Base-by-base conservation (phyloP, 139 green algal genomes). In the Yamagishiella unicocca region DNA sequence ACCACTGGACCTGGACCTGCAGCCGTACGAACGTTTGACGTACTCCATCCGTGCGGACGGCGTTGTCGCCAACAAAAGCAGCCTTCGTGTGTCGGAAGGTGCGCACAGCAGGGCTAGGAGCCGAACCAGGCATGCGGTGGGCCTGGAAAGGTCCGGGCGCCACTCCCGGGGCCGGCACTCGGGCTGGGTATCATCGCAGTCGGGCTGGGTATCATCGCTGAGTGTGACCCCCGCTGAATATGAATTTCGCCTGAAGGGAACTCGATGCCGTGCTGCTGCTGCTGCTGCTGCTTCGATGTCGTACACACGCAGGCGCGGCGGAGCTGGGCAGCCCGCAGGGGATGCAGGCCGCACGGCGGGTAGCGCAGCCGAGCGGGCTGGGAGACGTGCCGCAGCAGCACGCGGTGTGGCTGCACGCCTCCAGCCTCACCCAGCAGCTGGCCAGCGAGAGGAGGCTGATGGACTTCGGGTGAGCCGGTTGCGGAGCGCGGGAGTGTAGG, bases 391-490 rank as follows among this genome's bases (percentile, higher is more conserved):
- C 70, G 17, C 22, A 8, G 38, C 70, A 38, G 10, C 53, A 70
- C 53, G 75, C 75, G 53, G 5, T 83, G 50, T 70, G 33, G 75
- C 75, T 83, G 75, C 37, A 83, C 31, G 37, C 53, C 8, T 45
- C 75, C 1, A 7, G 4, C 21, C 2, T 38, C 33, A 83, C 75
- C 1, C 50, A 83, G 75, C 9, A 70, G 33, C 53, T 83, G 4
- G 75, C 75, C 5, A 33, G 70, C n/a, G 50, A 33, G 17, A 53
- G 75, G 4, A 19, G 19, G 8, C 2, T 70, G 33, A 7, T 43
- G 50, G 75, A 83, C 46, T 19, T 83, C 21, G 31, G 75, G 75
- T 70, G 19, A 53, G 70, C 1, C 29, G 22, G 33, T 4, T 17
- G 38, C 14, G 17, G 19, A 22, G 9, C 24, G 22, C 19, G 19